Percentiles rank a stretch among this genome's conserved stretches.
phyloP scores from a whole-genome alignment of 495 filamentous ascomycete species.

The Xylaria telfairii region DNA sequence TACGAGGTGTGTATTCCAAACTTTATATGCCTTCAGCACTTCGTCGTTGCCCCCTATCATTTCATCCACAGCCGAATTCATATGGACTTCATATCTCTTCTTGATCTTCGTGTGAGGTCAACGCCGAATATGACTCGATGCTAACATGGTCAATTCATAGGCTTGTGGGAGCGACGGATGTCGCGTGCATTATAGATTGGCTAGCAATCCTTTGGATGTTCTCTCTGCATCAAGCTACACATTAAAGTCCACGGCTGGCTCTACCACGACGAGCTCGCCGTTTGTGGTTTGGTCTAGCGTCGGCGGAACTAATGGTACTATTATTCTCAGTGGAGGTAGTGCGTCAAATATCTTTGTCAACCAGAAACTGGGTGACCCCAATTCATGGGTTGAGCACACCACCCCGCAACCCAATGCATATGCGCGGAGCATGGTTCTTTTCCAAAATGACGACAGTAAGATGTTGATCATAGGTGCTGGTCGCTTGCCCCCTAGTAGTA shows the following conservation, averaged over 20 bases:
- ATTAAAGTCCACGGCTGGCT: slow-evolving; percentile 53
- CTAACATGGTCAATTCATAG: slow-evolving; percentile 9
- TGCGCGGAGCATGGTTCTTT: slow-evolving; percentile 56
- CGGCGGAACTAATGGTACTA: slow-evolving; percentile 63
- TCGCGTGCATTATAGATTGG: slow-evolving; percentile 53
- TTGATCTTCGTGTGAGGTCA: background rate
- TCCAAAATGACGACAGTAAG: slow-evolving; percentile 44
- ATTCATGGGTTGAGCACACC: slow-evolving; percentile 56
- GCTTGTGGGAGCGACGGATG: slow-evolving; percentile 61
- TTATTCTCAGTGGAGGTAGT: slow-evolving; percentile 61
- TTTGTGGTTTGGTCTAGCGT: slow-evolving; percentile 61
- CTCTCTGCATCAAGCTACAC: slow-evolving; percentile 34
- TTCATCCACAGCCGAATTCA: background rate
- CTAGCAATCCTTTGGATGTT: slow-evolving; percentile 9
- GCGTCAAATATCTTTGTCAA: slow-evolving; percentile 64
- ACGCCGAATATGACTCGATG: background rate
- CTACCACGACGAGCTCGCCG: slow-evolving; percentile 48
- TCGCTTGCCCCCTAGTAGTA: slow-evolving; percentile 46
- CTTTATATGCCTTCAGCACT: background rate
- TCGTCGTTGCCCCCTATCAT: background rate
- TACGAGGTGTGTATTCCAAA: slow-evolving; percentile 52
- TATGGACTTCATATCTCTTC: background rate
- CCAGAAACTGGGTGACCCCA: slow-evolving; percentile 56
- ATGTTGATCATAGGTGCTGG: slow-evolving; percentile 54
- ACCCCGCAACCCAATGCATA: slow-evolving; percentile 58